Percentiles rank a stretch among this genome's conserved stretches.
phyloP scores from a whole-genome alignment of 768 basidiomycete species.

The Termitomyces sp. region DNA sequence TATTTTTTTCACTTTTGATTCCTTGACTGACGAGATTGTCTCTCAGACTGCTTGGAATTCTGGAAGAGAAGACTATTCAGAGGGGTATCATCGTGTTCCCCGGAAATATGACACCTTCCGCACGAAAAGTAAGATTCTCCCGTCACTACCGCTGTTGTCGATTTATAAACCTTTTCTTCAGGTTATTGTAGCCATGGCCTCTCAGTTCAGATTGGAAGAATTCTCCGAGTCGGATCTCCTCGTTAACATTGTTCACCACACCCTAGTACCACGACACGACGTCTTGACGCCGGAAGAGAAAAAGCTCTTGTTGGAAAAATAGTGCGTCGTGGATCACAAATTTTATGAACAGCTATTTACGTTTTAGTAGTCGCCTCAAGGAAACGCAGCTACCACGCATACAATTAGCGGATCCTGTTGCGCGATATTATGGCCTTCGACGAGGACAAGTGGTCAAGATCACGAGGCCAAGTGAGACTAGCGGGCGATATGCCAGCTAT shows the following conservation, averaged over 20 bases:
- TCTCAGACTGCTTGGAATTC: conserved; percentile 75
- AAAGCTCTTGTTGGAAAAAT: conserved; percentile 80
- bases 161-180: conserved; percentile 26
- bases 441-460: conserved; percentile 99
- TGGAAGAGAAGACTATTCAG: conserved; percentile 89
- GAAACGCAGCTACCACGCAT: conserved; percentile 98
- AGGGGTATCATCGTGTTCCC: conserved; percentile 95
- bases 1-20: background rate
- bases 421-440: conserved; percentile 93
- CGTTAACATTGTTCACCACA: conserved; percentile 97
- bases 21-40: conserved; percentile 6
- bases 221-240: conserved; percentile 95
- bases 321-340: conserved; percentile 57
- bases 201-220: conserved; percentile 86
- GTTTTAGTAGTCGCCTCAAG: conserved; percentile 75
- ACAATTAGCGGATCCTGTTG: conserved; percentile 95
- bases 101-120: conserved; percentile 94
- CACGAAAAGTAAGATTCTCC: conserved; percentile 69
- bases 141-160: conserved; percentile 6
- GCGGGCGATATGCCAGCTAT: conserved; percentile 90
- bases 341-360: conserved; percentile 13
- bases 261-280: conserved; percentile 90
- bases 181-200: conserved; percentile 91
- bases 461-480: conserved; percentile 94
- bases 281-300: conserved; percentile 86